Conservation (phyloP, 805 yeast species). For the Ogataea dorogensis region DNA sequence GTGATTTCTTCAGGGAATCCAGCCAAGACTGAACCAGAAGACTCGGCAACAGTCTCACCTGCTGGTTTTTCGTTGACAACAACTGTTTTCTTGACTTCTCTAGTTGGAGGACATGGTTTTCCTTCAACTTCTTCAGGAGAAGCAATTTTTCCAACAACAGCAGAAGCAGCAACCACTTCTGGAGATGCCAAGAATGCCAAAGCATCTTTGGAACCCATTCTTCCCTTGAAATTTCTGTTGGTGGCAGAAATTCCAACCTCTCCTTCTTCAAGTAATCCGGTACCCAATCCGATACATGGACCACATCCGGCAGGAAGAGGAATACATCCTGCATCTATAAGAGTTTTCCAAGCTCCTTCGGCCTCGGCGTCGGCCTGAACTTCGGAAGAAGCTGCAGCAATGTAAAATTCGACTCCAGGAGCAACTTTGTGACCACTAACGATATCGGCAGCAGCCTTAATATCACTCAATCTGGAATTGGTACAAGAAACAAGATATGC, state of each 20-base stretch:
- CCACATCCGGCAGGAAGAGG: slow-evolving; percentile 99
- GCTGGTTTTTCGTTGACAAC: slow-evolving; percentile 34
- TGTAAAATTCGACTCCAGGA: slow-evolving; percentile 88
- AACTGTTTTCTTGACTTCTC: slow-evolving; percentile 47
- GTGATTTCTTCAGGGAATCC: slow-evolving; percentile 89
- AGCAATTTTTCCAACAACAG: slow-evolving; percentile 91
- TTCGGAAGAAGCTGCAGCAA: slow-evolving; percentile 94
- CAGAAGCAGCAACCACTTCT: slow-evolving; percentile 97
- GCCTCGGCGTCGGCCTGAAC: slow-evolving; percentile 92
- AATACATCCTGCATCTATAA: slow-evolving; percentile 89
- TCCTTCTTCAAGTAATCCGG: slow-evolving; percentile 90
- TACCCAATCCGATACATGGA: slow-evolving; percentile 97
- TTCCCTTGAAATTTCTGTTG: slow-evolving; percentile 96
- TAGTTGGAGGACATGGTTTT: slow-evolving; percentile 43
- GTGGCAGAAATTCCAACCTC: slow-evolving; percentile 99
- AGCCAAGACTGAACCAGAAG: slow-evolving; percentile 69
- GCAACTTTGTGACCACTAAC: slow-evolving; percentile 82
- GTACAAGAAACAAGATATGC: slow-evolving; percentile 99
- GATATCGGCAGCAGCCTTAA: slow-evolving; percentile 90
- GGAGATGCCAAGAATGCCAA: slow-evolving; percentile 95
- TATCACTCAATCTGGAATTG: slow-evolving; percentile 88
- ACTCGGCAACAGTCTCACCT: slow-evolving; percentile 31
- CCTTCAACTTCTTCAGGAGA: slow-evolving; percentile 86
- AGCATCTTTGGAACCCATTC: slow-evolving; percentile 98
- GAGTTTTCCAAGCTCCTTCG: slow-evolving; percentile 87